phyloP scores from a whole-genome alignment of 768 basidiomycete species.

The Kwoniella mangroviensis region DNA sequence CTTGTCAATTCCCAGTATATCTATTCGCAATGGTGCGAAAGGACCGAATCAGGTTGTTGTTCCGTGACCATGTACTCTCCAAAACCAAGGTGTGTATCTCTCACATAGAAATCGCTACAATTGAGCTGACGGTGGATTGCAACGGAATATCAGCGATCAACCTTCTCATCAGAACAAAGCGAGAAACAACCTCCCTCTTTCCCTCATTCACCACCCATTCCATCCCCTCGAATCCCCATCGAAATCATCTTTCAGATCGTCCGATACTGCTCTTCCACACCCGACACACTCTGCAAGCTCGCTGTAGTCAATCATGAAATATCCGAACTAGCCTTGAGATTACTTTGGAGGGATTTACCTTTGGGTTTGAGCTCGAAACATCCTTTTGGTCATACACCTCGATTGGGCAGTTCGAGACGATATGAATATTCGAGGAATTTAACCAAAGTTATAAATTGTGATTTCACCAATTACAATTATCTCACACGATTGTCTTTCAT shows the following conservation, averaged over 20 bases:
- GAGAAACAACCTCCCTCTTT: neutral
- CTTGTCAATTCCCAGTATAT: too few species aligned
- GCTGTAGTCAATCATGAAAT: neutral
- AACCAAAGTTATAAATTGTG: neutral
- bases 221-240: neutral
- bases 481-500: neutral
- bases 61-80: too few species aligned
- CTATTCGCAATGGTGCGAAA: too few species aligned
- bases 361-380: neutral
- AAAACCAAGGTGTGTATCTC: too few species aligned
- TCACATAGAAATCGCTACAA: too few species aligned
- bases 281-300: neutral
- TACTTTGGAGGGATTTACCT: neutral
- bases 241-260: neutral
- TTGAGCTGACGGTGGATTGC: too few species aligned
- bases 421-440: neutral
- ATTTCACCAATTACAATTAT: conserved; percentile 8
- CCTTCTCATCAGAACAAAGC: neutral
- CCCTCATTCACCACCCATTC: neutral
- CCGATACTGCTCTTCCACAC: neutral
- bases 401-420: neutral
- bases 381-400: neutral
- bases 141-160: too few species aligned
- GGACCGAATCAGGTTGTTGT: too few species aligned
- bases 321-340: neutral